Percentiles rank a stretch among this genome's conserved stretches.
Conservation (phyloP, 306 rosid species). For the Cyamopsis tetragonoloba region DNA sequence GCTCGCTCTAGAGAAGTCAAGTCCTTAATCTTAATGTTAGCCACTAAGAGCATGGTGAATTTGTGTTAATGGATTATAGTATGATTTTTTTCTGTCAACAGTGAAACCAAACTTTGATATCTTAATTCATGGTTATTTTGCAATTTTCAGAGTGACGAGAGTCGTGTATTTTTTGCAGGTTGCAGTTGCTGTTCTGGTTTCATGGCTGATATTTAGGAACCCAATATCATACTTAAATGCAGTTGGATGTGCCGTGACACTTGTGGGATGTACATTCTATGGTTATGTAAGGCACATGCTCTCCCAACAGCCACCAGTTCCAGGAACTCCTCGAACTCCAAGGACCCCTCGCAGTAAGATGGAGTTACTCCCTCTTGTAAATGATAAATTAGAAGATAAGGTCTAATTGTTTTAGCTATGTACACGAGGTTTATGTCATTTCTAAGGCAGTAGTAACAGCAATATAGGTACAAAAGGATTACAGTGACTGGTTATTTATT, state of each 20-base stretch:
- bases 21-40: too few relatives aligned
- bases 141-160: background rate
- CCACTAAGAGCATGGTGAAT: background rate
- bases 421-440: slow-evolving; percentile 26
- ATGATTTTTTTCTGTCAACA: background rate
- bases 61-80: background rate
- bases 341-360: slow-evolving; percentile 73
- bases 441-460: slow-evolving; percentile 36
- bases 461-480: slow-evolving; percentile 29
- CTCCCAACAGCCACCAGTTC: slow-evolving; percentile 71
- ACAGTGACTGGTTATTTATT: slow-evolving; percentile 32
- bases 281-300: slow-evolving; percentile 82
- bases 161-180: slow-evolving; percentile 49
- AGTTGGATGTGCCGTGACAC: slow-evolving; percentile 83
- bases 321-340: slow-evolving; percentile 82
- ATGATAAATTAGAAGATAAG: slow-evolving; percentile 87
- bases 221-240: slow-evolving; percentile 77
- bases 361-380: slow-evolving; percentile 94
- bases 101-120: background rate
- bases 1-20: too few relatives aligned
- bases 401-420: slow-evolving; percentile 36
- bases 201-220: slow-evolving; percentile 90
- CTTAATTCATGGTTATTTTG: background rate
- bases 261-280: slow-evolving; percentile 90
- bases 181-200: slow-evolving; percentile 93